Evolutionary conservation across 2,329 filamentous ascomycete species (phyloP), one percentile per base, ranked within the genome.

Genomic region (Talaromyces islandicus): DNA sequence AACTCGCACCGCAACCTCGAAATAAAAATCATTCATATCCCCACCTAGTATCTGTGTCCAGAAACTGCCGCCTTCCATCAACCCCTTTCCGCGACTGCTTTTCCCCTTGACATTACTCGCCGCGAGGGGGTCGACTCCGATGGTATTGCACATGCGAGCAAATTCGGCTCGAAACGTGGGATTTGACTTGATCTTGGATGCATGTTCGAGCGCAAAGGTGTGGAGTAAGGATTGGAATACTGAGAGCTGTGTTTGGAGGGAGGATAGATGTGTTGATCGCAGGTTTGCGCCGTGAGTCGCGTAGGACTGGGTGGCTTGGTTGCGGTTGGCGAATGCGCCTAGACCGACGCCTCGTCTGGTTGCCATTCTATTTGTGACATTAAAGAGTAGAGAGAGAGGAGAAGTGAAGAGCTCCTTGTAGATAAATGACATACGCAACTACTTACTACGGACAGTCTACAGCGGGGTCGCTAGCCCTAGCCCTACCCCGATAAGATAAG

Each of bases 1-100:
- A 0, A 97, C 90, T 55, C 91, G 84, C n/a, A 97, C 93, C 1
- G 92, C 94, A 52, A 99, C 85, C 79, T 96, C 93, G 75, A 97
- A 97, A 78, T 97, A 99, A 72, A 99, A 99, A 75, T 99, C 94
- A 72, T 97, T 96, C 67, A 99, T 92, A 68, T 88, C 92, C 62
- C 89, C 86, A 30, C 94, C 94, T 21, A 97, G 83, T 64, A 97
- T 85, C 78, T 97, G 92, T 9, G 91, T 89, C 93, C 94, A 97
- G 61, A 97, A 87, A 61, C 88, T 94, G 19, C 85, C 85, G 1
- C 79, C 80, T 56, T 75, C 74, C 25, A 71, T 70, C n/a, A 69
- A 59, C 74, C 78, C 78, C 73, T 64, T 80, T 4, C 74, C 77
- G 53, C 59, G 19, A 17, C 24, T 46, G 21, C 30, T 46, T 63